phyloP scores from a whole-genome alignment of 352 stramenopile species.

The Phytophthora cactorum region DNA sequence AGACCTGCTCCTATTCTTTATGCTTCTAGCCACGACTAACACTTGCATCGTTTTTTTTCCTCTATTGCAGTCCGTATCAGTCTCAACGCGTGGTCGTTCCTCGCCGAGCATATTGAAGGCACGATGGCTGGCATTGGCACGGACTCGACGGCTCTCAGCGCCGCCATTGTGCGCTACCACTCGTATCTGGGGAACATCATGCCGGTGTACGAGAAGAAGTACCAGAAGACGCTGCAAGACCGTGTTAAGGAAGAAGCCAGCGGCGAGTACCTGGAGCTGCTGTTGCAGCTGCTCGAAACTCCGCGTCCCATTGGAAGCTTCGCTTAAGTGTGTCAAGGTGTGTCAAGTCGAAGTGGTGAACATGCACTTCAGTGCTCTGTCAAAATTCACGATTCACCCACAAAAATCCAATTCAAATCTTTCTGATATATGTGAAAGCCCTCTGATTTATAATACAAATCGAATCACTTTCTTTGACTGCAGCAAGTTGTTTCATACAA shows the following conservation, averaged over 20 bases:
- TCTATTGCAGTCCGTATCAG: slow-evolving; percentile 45
- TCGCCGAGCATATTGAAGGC: slow-evolving; percentile 67
- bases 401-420: slow-evolving; percentile 14
- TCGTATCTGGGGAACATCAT: slow-evolving; percentile 59
- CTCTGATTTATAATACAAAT: neutral
- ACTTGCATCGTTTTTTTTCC: slow-evolving; percentile 4
- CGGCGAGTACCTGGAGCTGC: slow-evolving; percentile 69
- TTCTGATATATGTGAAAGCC: neutral
- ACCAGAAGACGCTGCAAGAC: slow-evolving; percentile 65
- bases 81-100: slow-evolving; percentile 62
- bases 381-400: slow-evolving; percentile 3
- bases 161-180: slow-evolving; percentile 77
- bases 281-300: slow-evolving; percentile 62
- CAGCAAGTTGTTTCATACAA: neutral
- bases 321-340: slow-evolving; percentile 24
- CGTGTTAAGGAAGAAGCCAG: slow-evolving; percentile 59
- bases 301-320: slow-evolving; percentile 41
- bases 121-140: slow-evolving; percentile 78
- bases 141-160: slow-evolving; percentile 67
- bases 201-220: slow-evolving; percentile 59
- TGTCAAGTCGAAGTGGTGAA: neutral
- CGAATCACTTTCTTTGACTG: neutral
- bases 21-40: neutral
- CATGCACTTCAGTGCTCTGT: neutral
- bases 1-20: slow-evolving; percentile 3